Percentiles rank a stretch among this genome's conserved stretches.
phyloP scores from a whole-genome alignment of 1,284 basidiomycete genomes.

The Rhodotorula sp. region DNA sequence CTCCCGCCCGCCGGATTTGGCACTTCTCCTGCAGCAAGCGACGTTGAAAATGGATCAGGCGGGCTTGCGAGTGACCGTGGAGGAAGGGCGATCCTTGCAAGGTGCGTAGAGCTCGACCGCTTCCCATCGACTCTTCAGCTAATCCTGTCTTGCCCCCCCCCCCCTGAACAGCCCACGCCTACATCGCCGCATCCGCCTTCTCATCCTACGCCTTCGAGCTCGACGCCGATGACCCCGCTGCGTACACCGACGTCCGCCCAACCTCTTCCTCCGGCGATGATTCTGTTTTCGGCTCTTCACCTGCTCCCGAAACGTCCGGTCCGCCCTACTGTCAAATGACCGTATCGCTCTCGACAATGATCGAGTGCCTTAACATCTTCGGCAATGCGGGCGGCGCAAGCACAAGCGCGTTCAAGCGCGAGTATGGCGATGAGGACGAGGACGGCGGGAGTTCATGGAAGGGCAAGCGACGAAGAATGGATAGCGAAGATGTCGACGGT shows the following conservation, averaged over 20 bases:
- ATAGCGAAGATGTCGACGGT: conserved; percentile 23
- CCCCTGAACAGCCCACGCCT: conserved; percentile 67
- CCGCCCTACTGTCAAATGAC: conserved; percentile 60
- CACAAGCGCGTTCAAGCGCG: conserved; percentile 26
- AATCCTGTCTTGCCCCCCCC: neutral
- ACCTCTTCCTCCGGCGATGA: conserved; percentile 27
- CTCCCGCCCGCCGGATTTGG: neutral
- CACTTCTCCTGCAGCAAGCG: conserved; percentile 60
- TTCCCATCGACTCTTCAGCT: neutral
- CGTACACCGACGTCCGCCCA: conserved; percentile 43
- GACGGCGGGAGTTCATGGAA: conserved; percentile 14
- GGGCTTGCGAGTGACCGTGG: conserved; percentile 79
- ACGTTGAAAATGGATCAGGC: conserved; percentile 65
- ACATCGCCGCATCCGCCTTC: conserved; percentile 73
- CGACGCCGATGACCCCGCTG: neutral
- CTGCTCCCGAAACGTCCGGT: conserved; percentile 45
- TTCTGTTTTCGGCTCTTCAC: conserved; percentile 33
- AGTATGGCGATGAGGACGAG: neutral
- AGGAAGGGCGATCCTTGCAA: conserved; percentile 62
- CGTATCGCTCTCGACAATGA: conserved; percentile 72
- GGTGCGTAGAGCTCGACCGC: neutral
- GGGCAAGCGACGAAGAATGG: conserved; percentile 24
- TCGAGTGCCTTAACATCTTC: conserved; percentile 89
- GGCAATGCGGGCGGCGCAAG: conserved; percentile 61
- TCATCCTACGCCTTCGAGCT: conserved; percentile 64